These are phyloP conservation scores for Ceratopteris richardii DNA, from an alignment of 75 land plant genomes.

Conservation along the genomic window DNA sequence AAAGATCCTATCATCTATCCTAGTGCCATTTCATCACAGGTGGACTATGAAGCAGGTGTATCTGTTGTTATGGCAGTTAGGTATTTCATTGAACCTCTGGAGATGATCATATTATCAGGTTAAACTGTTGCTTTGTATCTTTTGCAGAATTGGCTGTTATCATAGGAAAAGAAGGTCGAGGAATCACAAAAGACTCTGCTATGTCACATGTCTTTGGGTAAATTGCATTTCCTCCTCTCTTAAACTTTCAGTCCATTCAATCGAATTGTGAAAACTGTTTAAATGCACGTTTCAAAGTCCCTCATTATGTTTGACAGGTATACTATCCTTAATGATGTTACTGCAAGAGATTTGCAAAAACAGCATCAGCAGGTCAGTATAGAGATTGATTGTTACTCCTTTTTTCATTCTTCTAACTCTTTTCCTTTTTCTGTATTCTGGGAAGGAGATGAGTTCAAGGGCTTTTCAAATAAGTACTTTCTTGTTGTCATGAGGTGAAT, in stretches of 20 bases:
- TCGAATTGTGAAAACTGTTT: not conserved
- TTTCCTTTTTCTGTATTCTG: no score
- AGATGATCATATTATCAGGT: not conserved
- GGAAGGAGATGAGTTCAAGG: no score
- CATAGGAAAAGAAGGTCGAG: slow-evolving; percentile 32
- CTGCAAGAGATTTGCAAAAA: slow-evolving; percentile 44
- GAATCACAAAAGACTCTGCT: slow-evolving; percentile 30
- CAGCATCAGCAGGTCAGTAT: slow-evolving; percentile 37
- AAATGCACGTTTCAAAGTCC: not conserved
- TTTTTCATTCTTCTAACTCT: no score
- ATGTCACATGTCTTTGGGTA: slow-evolving; percentile 38
- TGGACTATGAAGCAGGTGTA: slow-evolving; percentile 48
- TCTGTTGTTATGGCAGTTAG: not conserved
- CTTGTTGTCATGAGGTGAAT: no score
- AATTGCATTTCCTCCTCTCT: no score
- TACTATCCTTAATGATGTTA: slow-evolving; percentile 45
- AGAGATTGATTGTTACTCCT: not conserved
- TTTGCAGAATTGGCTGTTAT: slow-evolving; percentile 41
- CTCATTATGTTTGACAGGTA: slow-evolving; percentile 15
- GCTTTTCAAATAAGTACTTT: no score
- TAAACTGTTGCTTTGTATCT: not conserved
- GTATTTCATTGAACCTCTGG: not conserved
- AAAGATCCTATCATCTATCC: slow-evolving; percentile 43
- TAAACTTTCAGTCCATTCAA: no score
- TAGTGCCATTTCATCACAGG: slow-evolving; percentile 29